Conservation (phyloP, 805 yeast genomes). For the Yamadazyma kitorensis region DNA sequence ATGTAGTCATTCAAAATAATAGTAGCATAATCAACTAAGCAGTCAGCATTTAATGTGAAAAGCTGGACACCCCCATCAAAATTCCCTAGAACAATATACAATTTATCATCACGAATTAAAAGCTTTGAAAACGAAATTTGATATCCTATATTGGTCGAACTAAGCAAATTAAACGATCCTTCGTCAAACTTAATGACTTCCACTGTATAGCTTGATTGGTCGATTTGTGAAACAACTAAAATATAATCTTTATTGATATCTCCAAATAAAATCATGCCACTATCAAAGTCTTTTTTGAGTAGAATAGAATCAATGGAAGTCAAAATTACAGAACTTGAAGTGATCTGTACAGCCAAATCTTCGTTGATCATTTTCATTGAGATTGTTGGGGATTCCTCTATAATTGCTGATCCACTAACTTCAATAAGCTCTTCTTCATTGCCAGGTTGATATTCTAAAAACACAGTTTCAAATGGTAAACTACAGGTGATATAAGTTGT, state of each 20-base stretch:
- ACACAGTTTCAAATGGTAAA: conserved; percentile 35
- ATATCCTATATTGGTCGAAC: neutral
- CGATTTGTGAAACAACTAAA: conserved; percentile 1
- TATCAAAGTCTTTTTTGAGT: conserved; percentile 2
- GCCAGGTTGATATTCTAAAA: conserved; percentile 27
- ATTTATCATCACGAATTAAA: neutral
- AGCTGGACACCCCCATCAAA: conserved; percentile 17
- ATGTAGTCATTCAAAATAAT: neutral
- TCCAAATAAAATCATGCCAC: conserved; percentile 2
- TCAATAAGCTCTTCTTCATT: conserved; percentile 22
- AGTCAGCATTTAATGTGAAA: neutral
- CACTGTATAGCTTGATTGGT: neutral
- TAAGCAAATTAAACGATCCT: no score
- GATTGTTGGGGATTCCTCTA: conserved; percentile 17
- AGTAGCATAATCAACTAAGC: neutral
- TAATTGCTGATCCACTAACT: conserved; percentile 18
- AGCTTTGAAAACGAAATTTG: conserved; percentile 15
- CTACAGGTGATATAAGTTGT: conserved; percentile 30
- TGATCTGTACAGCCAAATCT: conserved; percentile 25
- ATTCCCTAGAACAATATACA: conserved; percentile 14
- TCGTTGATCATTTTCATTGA: conserved; percentile 10
- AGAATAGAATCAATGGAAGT: conserved; percentile 8
- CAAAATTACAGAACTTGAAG: conserved; percentile 13
- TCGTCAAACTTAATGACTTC: neutral
- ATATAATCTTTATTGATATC: conserved; percentile 1